Conservation (phyloP, 139 green algal genomes). For the Tetradesmus lagerheimii region DNA sequence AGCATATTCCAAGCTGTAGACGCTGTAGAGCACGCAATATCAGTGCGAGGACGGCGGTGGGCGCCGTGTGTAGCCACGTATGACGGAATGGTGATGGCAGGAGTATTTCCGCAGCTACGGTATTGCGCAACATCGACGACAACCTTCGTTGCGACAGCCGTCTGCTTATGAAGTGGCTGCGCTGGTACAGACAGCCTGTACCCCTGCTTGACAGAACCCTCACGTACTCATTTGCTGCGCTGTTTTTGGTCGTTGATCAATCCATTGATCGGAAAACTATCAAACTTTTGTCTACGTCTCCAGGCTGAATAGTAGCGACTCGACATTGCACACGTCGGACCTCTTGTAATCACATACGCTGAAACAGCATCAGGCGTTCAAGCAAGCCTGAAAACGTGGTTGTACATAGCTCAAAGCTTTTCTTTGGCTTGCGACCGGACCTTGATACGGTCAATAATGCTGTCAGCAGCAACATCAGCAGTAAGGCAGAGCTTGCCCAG, state of each 20-base stretch:
- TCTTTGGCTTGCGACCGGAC: not conserved
- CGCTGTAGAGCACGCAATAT: not conserved
- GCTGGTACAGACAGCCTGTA: not conserved
- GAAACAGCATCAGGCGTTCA: not conserved
- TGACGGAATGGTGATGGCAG: too few species aligned
- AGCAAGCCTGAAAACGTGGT: not conserved
- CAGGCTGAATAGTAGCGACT: not conserved
- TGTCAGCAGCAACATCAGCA: conserved; percentile 6
- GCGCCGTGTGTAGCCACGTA: not conserved
- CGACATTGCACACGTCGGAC: not conserved
- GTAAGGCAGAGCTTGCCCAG: not conserved
- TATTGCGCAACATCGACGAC: too few species aligned
- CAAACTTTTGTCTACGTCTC: too few species aligned
- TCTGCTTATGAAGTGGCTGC: not conserved
- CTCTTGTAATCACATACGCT: not conserved
- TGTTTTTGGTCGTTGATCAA: not conserved
- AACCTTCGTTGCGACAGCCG: too few species aligned
- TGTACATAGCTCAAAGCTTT: not conserved
- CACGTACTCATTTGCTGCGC: not conserved
- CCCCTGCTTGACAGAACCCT: not conserved
- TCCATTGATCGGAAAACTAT: too few species aligned
- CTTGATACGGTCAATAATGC: not conserved
- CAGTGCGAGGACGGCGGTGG: not conserved
- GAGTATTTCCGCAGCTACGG: too few species aligned
- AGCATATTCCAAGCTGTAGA: not conserved